Conservation (phyloP, 306 rosid genomes). For the Lablab purpureus region DNA sequence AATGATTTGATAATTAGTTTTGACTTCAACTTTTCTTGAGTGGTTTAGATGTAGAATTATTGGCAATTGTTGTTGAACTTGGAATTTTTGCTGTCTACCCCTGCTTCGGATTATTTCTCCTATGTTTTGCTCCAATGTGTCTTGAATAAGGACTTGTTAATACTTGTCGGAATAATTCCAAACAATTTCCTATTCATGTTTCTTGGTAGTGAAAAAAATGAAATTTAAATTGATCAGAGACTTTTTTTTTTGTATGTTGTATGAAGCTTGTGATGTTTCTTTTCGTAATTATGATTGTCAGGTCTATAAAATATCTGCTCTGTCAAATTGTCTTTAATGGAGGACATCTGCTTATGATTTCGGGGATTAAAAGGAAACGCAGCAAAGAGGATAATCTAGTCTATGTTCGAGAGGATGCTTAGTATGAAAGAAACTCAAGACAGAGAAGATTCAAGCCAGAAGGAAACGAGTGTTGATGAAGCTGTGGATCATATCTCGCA, state of each 20-base stretch:
- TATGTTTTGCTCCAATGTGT: neutral
- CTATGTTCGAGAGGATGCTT: constrained; percentile 13
- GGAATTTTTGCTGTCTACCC: neutral
- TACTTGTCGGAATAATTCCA: constrained; percentile 16
- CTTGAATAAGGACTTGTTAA: neutral
- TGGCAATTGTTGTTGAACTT: neutral
- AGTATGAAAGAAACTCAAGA: constrained; percentile 14
- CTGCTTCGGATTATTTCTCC: neutral
- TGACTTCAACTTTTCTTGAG: too few relatives aligned
- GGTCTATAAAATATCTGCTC: constrained; percentile 20
- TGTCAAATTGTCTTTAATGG: constrained; percentile 32
- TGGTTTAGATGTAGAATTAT: too few relatives aligned
- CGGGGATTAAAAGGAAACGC: constrained; percentile 30
- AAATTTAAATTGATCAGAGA: neutral
- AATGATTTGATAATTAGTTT: constrained; percentile 29
- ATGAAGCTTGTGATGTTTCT: constrained; percentile 22
- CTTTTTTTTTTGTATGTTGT: neutral
- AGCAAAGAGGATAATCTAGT: neutral
- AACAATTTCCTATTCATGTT: constrained; percentile 1
- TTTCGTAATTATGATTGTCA: constrained; percentile 3
- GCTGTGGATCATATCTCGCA: constrained; percentile 44
- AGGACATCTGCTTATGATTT: neutral
- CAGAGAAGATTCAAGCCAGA: neutral
- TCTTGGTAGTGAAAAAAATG: neutral
- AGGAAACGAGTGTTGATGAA: constrained; percentile 24